Percentiles rank a stretch among this genome's conserved stretches.
phyloP scores from a whole-genome alignment of 1,284 basidiomycete species.

The Trichosporon asahii region DNA sequence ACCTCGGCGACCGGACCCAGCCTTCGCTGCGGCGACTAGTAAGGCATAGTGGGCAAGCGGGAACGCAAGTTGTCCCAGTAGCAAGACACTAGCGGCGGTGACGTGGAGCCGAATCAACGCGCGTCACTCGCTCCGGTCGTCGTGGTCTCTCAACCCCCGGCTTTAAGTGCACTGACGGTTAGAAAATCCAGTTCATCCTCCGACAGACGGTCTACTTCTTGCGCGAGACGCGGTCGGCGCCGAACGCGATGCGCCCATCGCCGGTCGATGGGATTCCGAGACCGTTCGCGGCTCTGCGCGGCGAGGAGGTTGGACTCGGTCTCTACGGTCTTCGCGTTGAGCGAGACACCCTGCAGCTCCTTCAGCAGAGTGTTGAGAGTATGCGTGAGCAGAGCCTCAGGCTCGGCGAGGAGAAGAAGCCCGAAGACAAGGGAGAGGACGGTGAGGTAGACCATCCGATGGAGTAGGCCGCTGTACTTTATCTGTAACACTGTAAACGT shows the following conservation, averaged over 20 bases:
- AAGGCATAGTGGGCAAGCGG: too few species aligned
- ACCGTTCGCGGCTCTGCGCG: conserved; percentile 21
- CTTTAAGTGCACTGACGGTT: conserved; percentile 8
- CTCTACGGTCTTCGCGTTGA: conserved; percentile 44
- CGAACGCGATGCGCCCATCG: conserved; percentile 35
- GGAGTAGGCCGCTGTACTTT: conserved; percentile 1
- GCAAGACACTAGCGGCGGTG: neutral
- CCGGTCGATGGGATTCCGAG: conserved; percentile 35
- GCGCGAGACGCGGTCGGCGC: conserved; percentile 36
- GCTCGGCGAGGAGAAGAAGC: conserved; percentile 3
- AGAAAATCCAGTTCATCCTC: conserved; percentile 50
- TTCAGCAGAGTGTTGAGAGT: neutral
- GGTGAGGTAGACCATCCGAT: neutral
- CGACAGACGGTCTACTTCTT: conserved; percentile 47
- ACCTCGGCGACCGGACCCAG: too few species aligned
- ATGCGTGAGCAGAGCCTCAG: neutral
- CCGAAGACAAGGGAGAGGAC: conserved; percentile 2
- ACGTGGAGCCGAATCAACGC: neutral
- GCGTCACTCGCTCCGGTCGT: too few species aligned
- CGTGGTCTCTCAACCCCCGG: too few species aligned
- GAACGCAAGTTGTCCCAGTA: neutral
- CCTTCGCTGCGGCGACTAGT: too few species aligned
- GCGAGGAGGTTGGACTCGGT: conserved; percentile 29
- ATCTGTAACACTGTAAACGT: neutral
- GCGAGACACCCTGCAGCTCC: conserved; percentile 32